Evolutionary conservation across 192 early-diverging fungal genomes (phyloP).

Genomic region (Allomyces macrogynus): DNA sequence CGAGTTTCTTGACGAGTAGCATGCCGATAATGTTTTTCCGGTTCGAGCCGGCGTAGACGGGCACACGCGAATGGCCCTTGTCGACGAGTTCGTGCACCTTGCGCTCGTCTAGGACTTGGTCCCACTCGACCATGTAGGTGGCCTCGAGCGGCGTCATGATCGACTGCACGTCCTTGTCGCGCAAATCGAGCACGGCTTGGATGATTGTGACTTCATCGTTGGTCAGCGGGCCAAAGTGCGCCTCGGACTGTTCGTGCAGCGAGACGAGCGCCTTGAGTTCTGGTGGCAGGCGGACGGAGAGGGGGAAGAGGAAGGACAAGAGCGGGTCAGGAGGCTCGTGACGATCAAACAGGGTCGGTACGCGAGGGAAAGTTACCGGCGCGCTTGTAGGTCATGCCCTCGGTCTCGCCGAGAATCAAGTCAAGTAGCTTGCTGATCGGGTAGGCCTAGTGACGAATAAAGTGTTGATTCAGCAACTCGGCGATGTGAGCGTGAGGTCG

Average conservation of each 20-base stretch:
- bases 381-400: conserved; percentile 75
- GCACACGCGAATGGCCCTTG: conserved; percentile 56
- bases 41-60: conserved; percentile 5
- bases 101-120: conserved; percentile 31
- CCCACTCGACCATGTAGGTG: conserved; percentile 42
- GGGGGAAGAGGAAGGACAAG: neutral
- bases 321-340: neutral
- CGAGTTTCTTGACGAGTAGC: neutral
- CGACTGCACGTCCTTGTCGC: conserved; percentile 40
- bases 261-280: conserved; percentile 61
- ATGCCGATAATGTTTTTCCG: neutral
- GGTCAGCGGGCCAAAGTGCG: conserved; percentile 38
- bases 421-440: conserved; percentile 77
- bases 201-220: conserved; percentile 64
- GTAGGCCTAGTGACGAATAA: conserved; percentile 17
- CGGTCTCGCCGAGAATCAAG: conserved; percentile 55
- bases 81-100: conserved; percentile 37
- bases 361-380: conserved; percentile 13
- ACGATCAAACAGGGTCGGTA: neutral
- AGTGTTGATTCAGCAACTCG: no score
- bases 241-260: conserved; percentile 40
- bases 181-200: conserved; percentile 50
- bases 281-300: neutral
- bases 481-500: no score
- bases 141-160: conserved; percentile 54